Conservation (phyloP, 2,329 filamentous ascomycete genomes). For the Claviceps sp. region DNA sequence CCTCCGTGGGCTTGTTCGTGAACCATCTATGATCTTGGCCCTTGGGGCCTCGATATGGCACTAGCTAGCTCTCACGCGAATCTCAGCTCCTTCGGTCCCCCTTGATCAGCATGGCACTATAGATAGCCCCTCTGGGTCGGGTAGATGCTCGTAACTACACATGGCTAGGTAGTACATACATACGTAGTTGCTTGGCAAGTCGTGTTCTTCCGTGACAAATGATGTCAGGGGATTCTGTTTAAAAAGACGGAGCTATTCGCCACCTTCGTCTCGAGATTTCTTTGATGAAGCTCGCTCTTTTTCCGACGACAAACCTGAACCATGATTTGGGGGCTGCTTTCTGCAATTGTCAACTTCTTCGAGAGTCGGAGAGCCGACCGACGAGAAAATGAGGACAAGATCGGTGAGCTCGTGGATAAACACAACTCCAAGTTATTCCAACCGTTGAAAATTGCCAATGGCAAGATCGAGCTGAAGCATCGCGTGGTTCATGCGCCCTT, state of each 20-base stretch:
- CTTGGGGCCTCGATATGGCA: background rate
- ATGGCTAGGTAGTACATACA: background rate
- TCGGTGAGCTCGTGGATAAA: conserved; percentile 6
- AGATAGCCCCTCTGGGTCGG: background rate
- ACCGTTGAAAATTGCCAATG: conserved; percentile 23
- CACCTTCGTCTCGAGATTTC: background rate
- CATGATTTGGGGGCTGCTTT: too few species aligned
- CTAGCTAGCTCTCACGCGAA: background rate
- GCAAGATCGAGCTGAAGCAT: conserved; percentile 34
- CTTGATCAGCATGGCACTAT: background rate
- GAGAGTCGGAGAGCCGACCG: background rate
- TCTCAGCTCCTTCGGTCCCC: background rate
- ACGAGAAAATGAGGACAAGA: background rate
- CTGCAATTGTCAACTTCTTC: background rate
- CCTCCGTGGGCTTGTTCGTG: background rate
- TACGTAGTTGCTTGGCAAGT: background rate
- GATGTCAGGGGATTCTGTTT: background rate
- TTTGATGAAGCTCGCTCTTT: too few species aligned
- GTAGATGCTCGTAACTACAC: background rate
- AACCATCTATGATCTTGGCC: background rate
- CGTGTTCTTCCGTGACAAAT: background rate
- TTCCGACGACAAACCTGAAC: too few species aligned
- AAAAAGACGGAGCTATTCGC: background rate
- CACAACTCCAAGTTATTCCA: conserved; percentile 17
- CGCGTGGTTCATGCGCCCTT: conserved; percentile 38